Evolutionary conservation across 345 rosid species (phyloP).

Genomic region (Xanthoceras sorbifolium): DNA sequence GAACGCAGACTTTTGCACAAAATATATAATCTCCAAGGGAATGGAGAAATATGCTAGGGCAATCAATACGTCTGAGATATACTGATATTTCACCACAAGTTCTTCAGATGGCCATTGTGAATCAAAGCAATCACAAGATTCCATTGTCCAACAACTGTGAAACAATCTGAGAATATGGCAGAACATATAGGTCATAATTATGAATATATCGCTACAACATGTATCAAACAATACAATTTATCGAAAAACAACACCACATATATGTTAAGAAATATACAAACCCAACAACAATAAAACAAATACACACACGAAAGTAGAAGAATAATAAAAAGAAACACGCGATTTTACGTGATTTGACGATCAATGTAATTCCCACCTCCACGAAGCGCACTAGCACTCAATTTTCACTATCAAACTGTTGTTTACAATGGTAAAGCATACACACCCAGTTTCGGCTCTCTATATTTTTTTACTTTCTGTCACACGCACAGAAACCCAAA

Average conservation of each 20-base stretch:
- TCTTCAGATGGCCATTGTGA: conserved; percentile 73
- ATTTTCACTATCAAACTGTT: no score
- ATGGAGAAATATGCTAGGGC: conserved; percentile 95
- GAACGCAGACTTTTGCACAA: conserved; percentile 85
- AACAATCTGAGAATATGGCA: conserved; percentile 28
- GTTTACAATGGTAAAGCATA: no score
- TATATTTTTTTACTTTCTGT: no score
- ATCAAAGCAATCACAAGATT: conserved; percentile 83
- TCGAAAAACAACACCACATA: conserved; percentile 15
- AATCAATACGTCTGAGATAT: conserved; percentile 82
- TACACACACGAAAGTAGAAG: no score
- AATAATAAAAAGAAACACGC: no score
- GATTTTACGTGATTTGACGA: no score
- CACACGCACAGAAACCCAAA: no score
- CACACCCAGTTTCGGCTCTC: no score
- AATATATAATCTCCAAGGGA: conserved; percentile 83
- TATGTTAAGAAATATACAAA: no score
- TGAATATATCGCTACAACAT: background rate
- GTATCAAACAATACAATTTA: background rate
- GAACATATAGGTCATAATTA: background rate
- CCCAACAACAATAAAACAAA: no score
- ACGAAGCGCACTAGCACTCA: no score
- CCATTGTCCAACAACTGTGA: conserved; percentile 45
- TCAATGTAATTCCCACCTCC: no score
- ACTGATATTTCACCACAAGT: conserved; percentile 83